These are phyloP conservation scores for Parachaetomium inaequale DNA, from an alignment of 495 filamentous ascomycete species.

Conservation along the genomic window DNA sequence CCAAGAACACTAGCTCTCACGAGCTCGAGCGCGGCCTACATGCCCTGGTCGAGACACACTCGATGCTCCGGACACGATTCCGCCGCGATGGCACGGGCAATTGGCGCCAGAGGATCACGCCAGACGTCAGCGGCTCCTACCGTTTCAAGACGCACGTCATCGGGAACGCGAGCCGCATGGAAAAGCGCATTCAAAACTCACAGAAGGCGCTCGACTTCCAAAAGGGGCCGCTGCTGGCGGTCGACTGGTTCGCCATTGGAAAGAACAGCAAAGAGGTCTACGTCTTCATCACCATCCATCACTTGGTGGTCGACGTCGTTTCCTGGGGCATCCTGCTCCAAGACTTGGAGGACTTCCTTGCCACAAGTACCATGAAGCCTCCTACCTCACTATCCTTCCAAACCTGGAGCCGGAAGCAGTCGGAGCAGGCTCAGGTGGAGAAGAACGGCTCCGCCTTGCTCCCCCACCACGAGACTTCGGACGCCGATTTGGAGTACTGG, in stretches of 20 bases:
- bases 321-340: conserved; percentile 60
- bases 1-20: conserved; percentile 32
- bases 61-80: conserved; percentile 62
- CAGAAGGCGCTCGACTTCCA: conserved; percentile 35
- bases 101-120: conserved; percentile 34
- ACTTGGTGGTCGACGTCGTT: conserved; percentile 60
- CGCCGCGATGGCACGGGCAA: conserved; percentile 20
- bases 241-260: conserved; percentile 25
- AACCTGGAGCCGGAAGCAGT: conserved; percentile 23
- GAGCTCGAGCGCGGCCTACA: conserved; percentile 44
- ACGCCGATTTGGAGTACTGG: conserved; percentile 48
- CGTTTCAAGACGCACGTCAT: conserved; percentile 27
- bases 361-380: conserved; percentile 25
- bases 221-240: conserved; percentile 36
- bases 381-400: conserved; percentile 22
- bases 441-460: conserved; percentile 19
- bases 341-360: conserved; percentile 56
- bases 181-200: conserved; percentile 26
- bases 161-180: conserved; percentile 11
- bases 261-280: conserved; percentile 25
- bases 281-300: conserved; percentile 54
- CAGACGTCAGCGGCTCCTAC: conserved; percentile 21
- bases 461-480: conserved; percentile 24
- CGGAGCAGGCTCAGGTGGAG: conserved; percentile 18
- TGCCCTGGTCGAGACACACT: conserved; percentile 52